Conservation (phyloP, 345 rosid species). For the Rhizophora apiculata region DNA sequence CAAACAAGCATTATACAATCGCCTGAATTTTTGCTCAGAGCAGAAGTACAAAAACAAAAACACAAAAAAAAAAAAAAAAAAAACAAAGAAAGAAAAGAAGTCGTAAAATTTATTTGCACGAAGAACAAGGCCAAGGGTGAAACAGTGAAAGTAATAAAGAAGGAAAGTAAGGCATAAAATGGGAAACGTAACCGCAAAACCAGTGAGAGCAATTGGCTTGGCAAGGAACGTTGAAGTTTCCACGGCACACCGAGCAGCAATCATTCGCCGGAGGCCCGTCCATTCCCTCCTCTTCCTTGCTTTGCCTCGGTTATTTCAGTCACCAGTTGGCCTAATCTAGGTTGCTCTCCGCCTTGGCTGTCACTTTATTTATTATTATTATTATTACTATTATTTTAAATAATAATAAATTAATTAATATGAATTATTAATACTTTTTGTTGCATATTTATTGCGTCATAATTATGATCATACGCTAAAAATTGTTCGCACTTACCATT, state of each 20-base stretch:
- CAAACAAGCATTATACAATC: constrained; percentile 84
- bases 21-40: constrained; percentile 30
- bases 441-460: too few species aligned
- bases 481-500: too few species aligned
- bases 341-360: too few species aligned
- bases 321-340: too few species aligned
- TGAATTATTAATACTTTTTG: too few species aligned
- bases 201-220: constrained; percentile 98
- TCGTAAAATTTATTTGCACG: not conserved
- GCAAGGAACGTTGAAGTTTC: constrained; percentile 61
- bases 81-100: not conserved
- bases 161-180: not conserved
- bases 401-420: too few species aligned
- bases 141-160: not conserved
- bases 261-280: constrained; percentile 69
- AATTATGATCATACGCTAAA: too few species aligned
- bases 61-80: not conserved
- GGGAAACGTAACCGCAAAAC: constrained; percentile 65
- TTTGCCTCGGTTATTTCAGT: not conserved
- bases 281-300: constrained; percentile 31
- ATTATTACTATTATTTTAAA: too few species aligned
- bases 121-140: not conserved
- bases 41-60: not conserved
- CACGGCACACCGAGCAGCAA: constrained; percentile 76
- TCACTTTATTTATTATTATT: too few species aligned